phyloP scores from a whole-genome alignment of 208 protist genomes.

The Leishmania guyanensis region DNA sequence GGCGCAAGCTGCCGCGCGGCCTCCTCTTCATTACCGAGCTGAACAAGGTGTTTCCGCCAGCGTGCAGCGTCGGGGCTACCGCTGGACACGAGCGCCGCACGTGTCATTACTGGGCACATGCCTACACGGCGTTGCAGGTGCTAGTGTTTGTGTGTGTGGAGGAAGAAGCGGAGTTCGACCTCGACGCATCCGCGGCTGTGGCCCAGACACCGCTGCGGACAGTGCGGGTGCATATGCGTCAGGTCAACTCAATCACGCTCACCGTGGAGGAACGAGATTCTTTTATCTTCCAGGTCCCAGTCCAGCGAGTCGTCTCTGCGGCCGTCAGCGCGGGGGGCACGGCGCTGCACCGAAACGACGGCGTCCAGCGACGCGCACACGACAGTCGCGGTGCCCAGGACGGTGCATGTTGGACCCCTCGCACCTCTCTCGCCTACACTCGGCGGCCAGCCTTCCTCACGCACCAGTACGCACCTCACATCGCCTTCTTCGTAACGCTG shows the following conservation, averaged over 20 bases:
- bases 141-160: conserved; percentile 42
- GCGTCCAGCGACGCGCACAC: conserved; percentile 1
- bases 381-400: neutral
- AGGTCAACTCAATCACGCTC: conserved; percentile 52
- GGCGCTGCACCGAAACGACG: neutral
- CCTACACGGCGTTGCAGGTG: conserved; percentile 32
- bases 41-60: conserved; percentile 41
- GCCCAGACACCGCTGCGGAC: neutral
- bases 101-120: conserved; percentile 26
- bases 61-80: neutral
- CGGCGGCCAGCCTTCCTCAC: conserved; percentile 52
- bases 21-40: conserved; percentile 68
- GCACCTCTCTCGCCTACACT: conserved; percentile 36
- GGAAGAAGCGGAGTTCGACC: conserved; percentile 14
- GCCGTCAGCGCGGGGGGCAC: neutral
- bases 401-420: neutral
- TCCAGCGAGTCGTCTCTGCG: conserved; percentile 21
- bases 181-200: neutral
- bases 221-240: conserved; percentile 50
- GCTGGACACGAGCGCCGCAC: conserved; percentile 4
- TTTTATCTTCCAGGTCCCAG: conserved; percentile 38
- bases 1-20: conserved; percentile 70
- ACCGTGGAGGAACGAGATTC: conserved; percentile 50
- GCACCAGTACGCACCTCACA: conserved; percentile 57
- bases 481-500: conserved; percentile 58